A percentile compares a stretch with the other conserved stretches of the same genome.
These are phyloP conservation scores for Yarrowia sp. DNA, from an alignment of 805 yeast genomes.

Conservation along the genomic window DNA sequence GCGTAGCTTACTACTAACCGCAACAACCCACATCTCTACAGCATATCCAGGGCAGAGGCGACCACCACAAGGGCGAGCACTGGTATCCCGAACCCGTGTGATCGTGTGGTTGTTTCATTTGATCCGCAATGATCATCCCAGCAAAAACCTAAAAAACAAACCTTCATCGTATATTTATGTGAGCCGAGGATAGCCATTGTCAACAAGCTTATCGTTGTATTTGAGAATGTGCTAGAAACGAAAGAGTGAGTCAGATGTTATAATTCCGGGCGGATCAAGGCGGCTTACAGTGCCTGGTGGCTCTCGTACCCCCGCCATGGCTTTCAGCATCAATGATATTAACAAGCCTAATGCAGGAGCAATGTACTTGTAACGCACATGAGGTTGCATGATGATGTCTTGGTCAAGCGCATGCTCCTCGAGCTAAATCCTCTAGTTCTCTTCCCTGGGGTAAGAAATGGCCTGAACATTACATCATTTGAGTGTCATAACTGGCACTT, in stretches of 20 bases:
- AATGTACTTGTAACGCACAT: constrained; percentile 2
- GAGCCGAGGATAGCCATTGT: not conserved
- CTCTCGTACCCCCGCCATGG: not conserved
- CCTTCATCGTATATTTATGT: not conserved
- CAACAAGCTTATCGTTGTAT: not conserved
- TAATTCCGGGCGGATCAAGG: too few species aligned
- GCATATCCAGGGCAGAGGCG: too few species aligned
- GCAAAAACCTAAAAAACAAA: not conserved
- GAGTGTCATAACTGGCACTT: too few species aligned
- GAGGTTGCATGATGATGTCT: not conserved
- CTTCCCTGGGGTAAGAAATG: not conserved
- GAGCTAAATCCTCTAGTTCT: not conserved
- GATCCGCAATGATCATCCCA: not conserved
- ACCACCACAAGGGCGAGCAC: too few species aligned
- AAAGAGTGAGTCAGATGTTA: not conserved
- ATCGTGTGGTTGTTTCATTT: not conserved
- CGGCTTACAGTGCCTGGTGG: too few species aligned
- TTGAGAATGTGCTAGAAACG: not conserved
- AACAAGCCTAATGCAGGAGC: not conserved
- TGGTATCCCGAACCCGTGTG: too few species aligned
- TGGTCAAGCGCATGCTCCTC: not conserved
- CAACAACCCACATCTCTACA: too few species aligned
- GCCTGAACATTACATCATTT: not conserved
- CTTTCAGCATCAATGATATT: too few species aligned
- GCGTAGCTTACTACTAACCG: too few species aligned